Base-by-base conservation (phyloP, 1,139 yeast species). In the Geotrichum australiense region DNA sequence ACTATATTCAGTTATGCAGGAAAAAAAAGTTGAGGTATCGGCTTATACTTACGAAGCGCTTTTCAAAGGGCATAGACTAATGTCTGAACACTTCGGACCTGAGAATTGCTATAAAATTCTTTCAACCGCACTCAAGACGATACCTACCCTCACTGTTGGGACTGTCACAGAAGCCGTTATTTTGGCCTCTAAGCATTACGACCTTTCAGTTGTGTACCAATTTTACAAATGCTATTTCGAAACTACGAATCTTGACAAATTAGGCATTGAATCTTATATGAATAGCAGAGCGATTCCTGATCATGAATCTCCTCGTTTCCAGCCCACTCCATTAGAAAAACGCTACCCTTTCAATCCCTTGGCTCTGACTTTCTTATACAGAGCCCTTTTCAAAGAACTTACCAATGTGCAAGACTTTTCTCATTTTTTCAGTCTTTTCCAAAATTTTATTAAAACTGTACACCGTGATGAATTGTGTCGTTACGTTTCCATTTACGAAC, bases 71-170 rank as follows among this genome's bases (percentile, higher is more conserved):
- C 55, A 55, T 25, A 48, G 60, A 16, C 35, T 16, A 5, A 15
- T 40, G 19, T 38, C 45, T n/a, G 41, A 39, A 3, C 31, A 28
- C 2, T 32, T 50, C n/a, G 49, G 53, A 20, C 54, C 54, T 21
- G 35, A 28, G 4, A 50, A 53, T 29, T 55, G 57, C 41, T 51
- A 49, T 45, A 53, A 55, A 25, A 48, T 55, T 3, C 35, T 54
- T n/a, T n/a, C n/a, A n/a, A n/a, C n/a, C n/a, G 11, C 32, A 43
- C 7, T 46, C 50, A 12, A 41, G 43, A 2, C 40, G 42, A n/a
- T 49, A 51, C 11, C 29, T 39, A 11, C 16, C 34, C 4, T 35
- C 50, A 2, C 45, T 49, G 15, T 29, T 31, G 11, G 39, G 39
- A 5, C 11, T 52, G 12, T 44, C 24, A 43, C 51, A 1, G 58